phyloP scores from a whole-genome alignment of 176 grass and related monocot genomes.

The Carex scoparia region DNA sequence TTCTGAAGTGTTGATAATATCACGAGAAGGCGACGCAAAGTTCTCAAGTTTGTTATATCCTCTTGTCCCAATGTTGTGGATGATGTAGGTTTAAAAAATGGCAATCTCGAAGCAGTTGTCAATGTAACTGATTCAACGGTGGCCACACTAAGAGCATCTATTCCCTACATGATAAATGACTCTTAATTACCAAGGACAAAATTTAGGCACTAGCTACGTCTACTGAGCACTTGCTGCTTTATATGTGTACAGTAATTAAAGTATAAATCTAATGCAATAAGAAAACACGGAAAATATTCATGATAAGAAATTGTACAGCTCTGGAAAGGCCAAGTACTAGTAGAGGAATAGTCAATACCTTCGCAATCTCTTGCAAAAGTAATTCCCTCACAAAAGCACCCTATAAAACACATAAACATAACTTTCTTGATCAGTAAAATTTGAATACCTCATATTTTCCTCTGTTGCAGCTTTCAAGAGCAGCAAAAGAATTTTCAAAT shows the following conservation, averaged over 20 bases:
- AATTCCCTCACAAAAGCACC: slow-evolving; percentile 98
- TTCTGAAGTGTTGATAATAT: slow-evolving; percentile 62
- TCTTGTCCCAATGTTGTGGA: slow-evolving; percentile 40
- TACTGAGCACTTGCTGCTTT: not conserved
- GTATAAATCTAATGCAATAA: not conserved
- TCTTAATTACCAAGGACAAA: not conserved
- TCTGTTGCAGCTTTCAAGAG: slow-evolving; percentile 7
- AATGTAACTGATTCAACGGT: slow-evolving; percentile 66
- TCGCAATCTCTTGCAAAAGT: slow-evolving; percentile 87
- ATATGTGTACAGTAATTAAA: not conserved
- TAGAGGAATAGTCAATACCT: slow-evolving; percentile 42
- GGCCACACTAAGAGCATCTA: slow-evolving; percentile 84
- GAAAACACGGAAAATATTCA: not conserved
- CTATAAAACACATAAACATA: slow-evolving; percentile 40
- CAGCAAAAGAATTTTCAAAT: slow-evolving; percentile 14
- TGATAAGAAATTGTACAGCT: not conserved
- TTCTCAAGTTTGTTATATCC: slow-evolving; percentile 76
- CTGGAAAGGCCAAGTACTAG: not conserved
- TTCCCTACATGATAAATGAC: slow-evolving; percentile 47
- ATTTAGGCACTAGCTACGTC: not conserved
- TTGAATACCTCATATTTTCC: not conserved
- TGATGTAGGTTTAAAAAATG: slow-evolving; percentile 37
- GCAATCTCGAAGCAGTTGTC: slow-evolving; percentile 63
- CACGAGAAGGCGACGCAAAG: slow-evolving; percentile 58
- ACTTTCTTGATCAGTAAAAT: not conserved